Conservation (phyloP, 1,284 basidiomycete species). For the Lentinus polychrous region DNA sequence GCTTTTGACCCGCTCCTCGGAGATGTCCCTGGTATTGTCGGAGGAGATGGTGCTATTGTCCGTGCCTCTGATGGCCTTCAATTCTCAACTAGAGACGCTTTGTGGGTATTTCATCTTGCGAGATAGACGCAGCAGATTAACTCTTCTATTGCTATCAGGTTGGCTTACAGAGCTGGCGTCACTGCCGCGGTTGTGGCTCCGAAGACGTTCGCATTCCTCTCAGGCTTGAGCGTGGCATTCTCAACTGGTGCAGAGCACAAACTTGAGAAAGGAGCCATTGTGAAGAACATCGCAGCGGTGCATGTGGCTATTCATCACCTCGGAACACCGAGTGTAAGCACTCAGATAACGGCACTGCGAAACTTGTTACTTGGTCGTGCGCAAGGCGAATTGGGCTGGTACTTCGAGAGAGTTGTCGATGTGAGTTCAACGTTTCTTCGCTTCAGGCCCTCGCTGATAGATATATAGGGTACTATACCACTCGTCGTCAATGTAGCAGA, state of each 20-base stretch:
- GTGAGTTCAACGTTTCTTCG: conserved; percentile 27
- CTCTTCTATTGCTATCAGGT: conserved; percentile 31
- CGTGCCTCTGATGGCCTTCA: conserved; percentile 69
- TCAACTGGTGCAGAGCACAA: conserved; percentile 51
- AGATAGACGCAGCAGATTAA: not conserved
- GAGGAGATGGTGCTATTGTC: conserved; percentile 45
- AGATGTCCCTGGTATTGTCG: conserved; percentile 37
- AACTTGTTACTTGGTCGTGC: conserved; percentile 41
- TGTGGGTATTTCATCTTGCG: conserved; percentile 36
- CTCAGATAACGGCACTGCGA: conserved; percentile 48
- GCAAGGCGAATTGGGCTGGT: conserved; percentile 29
- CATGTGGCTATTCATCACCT: conserved; percentile 50
- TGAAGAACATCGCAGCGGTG: conserved; percentile 63
- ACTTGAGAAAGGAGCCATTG: conserved; percentile 62
- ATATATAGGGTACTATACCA: conserved; percentile 29
- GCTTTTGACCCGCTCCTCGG: conserved; percentile 43
- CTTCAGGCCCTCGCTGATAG: not conserved
- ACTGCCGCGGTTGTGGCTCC: conserved; percentile 59
- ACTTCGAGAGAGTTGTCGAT: conserved; percentile 52
- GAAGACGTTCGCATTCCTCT: conserved; percentile 46
- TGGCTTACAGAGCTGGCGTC: conserved; percentile 56
- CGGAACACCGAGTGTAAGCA: conserved; percentile 32
- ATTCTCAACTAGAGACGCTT: conserved; percentile 62
- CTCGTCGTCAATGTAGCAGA: conserved; percentile 50
- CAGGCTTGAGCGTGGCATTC: conserved; percentile 46